A percentile compares a stretch with the other conserved stretches of the same genome.
phyloP scores from a whole-genome alignment of 495 filamentous ascomycete species.

The Geopyxis carbonaria region DNA sequence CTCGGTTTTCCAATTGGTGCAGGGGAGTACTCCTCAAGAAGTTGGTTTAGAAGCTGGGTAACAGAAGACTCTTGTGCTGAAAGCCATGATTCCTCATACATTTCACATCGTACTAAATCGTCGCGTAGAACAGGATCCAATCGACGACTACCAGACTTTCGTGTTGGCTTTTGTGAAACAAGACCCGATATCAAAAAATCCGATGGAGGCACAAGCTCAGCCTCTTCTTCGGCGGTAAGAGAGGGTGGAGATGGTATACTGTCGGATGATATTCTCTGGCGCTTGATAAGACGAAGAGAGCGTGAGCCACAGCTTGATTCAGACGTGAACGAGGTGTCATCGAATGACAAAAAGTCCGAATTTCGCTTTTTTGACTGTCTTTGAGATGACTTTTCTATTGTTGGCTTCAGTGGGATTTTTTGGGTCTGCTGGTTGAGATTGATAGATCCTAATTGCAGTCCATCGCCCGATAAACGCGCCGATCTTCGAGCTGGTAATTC shows the following conservation, averaged over 20 bases:
- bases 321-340: constrained; percentile 4
- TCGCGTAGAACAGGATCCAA: constrained; percentile 40
- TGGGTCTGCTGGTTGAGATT: too few relatives aligned
- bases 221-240: constrained; percentile 19
- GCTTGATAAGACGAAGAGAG: constrained; percentile 18
- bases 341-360: not conserved
- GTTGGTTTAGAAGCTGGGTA: constrained; percentile 41
- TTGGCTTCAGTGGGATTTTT: too few relatives aligned
- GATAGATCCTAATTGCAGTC: too few relatives aligned
- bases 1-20: constrained; percentile 20
- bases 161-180: not conserved
- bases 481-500: not conserved
- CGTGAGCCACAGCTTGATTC: constrained; percentile 4
- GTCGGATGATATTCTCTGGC: constrained; percentile 13
- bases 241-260: constrained; percentile 18
- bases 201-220: constrained; percentile 11
- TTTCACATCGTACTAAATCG: constrained; percentile 36
- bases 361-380: not conserved
- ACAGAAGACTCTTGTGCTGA: constrained; percentile 45
- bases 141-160: constrained; percentile 3
- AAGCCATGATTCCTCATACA: constrained; percentile 54
- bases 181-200: constrained; percentile 9
- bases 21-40: constrained; percentile 27
- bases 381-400: not conserved
- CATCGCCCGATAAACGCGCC: not conserved